Percentiles rank a stretch among this genome's conserved stretches.
Conservation (phyloP, 192 early-diverging fungal species). For the Coemansia sp. region DNA sequence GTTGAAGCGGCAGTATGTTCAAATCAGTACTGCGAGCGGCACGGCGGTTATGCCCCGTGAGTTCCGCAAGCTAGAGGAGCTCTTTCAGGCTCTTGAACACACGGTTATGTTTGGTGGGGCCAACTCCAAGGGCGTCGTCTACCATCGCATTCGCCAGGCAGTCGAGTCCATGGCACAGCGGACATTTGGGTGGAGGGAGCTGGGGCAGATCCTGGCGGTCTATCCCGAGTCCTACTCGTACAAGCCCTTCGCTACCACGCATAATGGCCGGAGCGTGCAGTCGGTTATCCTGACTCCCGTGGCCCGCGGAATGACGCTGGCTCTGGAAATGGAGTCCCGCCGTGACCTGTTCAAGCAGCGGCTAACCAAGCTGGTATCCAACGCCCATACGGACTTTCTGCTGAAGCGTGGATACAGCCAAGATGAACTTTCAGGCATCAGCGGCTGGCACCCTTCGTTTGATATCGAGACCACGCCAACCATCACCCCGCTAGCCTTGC, state of each 20-base stretch:
- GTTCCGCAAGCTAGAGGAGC: conserved; percentile 31
- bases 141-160: conserved; percentile 53
- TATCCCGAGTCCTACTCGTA: conserved; percentile 54
- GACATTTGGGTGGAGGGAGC: conserved; percentile 53
- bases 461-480: conserved; percentile 27
- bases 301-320: conserved; percentile 15
- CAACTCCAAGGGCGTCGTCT: conserved; percentile 22
- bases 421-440: background rate
- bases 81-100: conserved; percentile 52
- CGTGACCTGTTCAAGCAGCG: conserved; percentile 23
- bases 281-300: conserved; percentile 40
- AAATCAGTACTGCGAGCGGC: conserved; percentile 7
- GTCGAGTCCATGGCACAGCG: conserved; percentile 56
- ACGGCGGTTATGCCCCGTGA: conserved; percentile 18
- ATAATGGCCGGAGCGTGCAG: conserved; percentile 27
- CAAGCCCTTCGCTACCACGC: conserved; percentile 15
- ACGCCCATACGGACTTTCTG: conserved; percentile 28
- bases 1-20: conserved; percentile 39
- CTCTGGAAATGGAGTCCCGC: conserved; percentile 32
- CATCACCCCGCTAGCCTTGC: conserved; percentile 25
- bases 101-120: conserved; percentile 38
- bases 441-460: conserved; percentile 35
- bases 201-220: conserved; percentile 56
- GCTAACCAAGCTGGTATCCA: conserved; percentile 11
- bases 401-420: conserved; percentile 12